Conservation (phyloP, 768 basidiomycete species). For the Pilatotrama ljubarskyi region DNA sequence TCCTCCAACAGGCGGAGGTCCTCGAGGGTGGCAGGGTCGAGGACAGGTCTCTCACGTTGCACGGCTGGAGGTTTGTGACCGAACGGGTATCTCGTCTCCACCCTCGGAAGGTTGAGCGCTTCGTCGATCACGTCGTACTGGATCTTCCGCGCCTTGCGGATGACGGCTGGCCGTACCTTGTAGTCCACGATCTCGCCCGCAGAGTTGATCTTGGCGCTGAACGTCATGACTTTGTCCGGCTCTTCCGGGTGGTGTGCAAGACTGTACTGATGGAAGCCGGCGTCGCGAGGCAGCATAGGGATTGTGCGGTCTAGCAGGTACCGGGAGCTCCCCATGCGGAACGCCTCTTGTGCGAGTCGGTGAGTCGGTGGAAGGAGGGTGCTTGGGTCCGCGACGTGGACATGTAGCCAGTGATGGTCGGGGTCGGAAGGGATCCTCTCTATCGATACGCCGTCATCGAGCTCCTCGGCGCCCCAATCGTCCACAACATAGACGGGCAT, state of each 20-base stretch:
- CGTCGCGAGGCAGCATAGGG: slow-evolving; percentile 69
- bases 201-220: slow-evolving; percentile 70
- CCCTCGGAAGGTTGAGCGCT: slow-evolving; percentile 36
- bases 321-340: slow-evolving; percentile 37
- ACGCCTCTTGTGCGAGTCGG: slow-evolving; percentile 58
- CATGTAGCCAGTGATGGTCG: slow-evolving; percentile 74
- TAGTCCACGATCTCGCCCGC: slow-evolving; percentile 69
- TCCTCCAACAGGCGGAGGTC: slow-evolving; percentile 35
- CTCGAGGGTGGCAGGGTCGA: slow-evolving; percentile 12
- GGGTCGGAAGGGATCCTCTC: slow-evolving; percentile 64
- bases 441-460: slow-evolving; percentile 92
- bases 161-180: slow-evolving; percentile 66
- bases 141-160: slow-evolving; percentile 64
- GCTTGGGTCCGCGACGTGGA: slow-evolving; percentile 93
- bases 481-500: slow-evolving; percentile 87
- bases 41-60: not conserved
- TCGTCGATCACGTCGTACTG: slow-evolving; percentile 71
- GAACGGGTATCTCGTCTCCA: slow-evolving; percentile 43
- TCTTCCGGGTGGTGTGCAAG: slow-evolving; percentile 41
- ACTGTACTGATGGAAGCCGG: slow-evolving; percentile 54
- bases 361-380: slow-evolving; percentile 73
- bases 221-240: slow-evolving; percentile 67
- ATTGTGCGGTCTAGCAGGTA: slow-evolving; percentile 68
- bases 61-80: slow-evolving; percentile 29
- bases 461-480: slow-evolving; percentile 72